A percentile compares a stretch with the other conserved stretches of the same genome.
Evolutionary conservation across 1,284 basidiomycete species (phyloP).

Genomic region (Afroboletus lepidellus): DNA sequence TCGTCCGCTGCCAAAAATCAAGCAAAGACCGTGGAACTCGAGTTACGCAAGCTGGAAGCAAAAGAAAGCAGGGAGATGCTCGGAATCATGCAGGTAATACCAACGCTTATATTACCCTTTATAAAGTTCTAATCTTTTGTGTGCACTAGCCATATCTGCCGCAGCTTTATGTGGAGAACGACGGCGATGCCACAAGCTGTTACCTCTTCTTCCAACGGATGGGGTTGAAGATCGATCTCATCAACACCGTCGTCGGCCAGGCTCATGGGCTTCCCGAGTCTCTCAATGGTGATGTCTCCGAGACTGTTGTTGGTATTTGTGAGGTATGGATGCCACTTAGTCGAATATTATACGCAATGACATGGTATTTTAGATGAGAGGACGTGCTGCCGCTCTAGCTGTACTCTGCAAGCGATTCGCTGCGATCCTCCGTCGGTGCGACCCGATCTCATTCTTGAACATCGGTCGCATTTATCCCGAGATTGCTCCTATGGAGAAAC

Average conservation of each 20-base stretch:
- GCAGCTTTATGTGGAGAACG: conserved; percentile 80
- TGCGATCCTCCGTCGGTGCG: conserved; percentile 73
- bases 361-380: conserved; percentile 59
- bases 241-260: conserved; percentile 79
- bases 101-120: background rate
- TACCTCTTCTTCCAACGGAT: conserved; percentile 91
- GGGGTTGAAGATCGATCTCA: conserved; percentile 80
- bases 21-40: conserved; percentile 83
- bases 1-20: conserved; percentile 87
- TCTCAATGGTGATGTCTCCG: conserved; percentile 76
- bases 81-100: conserved; percentile 59
- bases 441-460: conserved; percentile 80
- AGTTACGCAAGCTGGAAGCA: conserved; percentile 81
- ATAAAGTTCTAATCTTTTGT: background rate
- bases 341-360: background rate
- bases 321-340: conserved; percentile 54
- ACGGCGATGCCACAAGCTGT: conserved; percentile 82
- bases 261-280: conserved; percentile 81
- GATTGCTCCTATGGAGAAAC: conserved; percentile 84
- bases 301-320: conserved; percentile 84
- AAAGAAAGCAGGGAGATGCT: conserved; percentile 78
- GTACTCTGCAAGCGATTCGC: conserved; percentile 86
- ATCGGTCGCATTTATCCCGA: conserved; percentile 85
- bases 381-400: conserved; percentile 75
- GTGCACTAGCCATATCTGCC: conserved; percentile 76